A percentile compares a stretch with the other conserved stretches of the same genome.
These are phyloP conservation scores for Leccinum ponderosum DNA, from an alignment of 1,284 basidiomycete genomes.

Conservation along the genomic window DNA sequence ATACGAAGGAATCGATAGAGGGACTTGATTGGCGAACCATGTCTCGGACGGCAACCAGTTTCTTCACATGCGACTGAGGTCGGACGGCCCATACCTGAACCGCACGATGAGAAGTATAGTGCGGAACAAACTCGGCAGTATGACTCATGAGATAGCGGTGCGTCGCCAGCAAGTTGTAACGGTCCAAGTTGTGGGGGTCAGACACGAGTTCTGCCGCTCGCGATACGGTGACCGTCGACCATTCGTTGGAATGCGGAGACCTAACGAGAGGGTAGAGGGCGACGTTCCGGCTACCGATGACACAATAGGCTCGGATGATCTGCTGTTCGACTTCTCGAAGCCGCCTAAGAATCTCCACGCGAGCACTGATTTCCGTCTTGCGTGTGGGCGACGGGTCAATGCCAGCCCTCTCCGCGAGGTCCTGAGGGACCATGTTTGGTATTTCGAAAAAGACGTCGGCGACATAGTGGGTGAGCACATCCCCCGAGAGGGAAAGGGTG, in stretches of 20 bases:
- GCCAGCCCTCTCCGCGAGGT: slow-evolving; percentile 54
- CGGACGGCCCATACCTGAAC: slow-evolving; percentile 71
- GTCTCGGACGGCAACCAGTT: slow-evolving; percentile 51
- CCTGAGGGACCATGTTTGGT: slow-evolving; percentile 49
- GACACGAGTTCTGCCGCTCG: slow-evolving; percentile 50
- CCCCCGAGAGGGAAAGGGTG: slow-evolving; percentile 49
- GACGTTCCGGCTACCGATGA: slow-evolving; percentile 32
- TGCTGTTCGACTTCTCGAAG: slow-evolving; percentile 51
- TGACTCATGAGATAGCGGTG: slow-evolving; percentile 76
- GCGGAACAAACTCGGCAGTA: slow-evolving; percentile 64
- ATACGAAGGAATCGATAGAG: slow-evolving; percentile 55
- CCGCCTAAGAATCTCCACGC: slow-evolving; percentile 56
- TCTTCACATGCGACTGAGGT: slow-evolving; percentile 59
- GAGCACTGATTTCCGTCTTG: slow-evolving; percentile 48
- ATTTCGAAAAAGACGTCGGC: slow-evolving; percentile 59
- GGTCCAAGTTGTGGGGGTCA: slow-evolving; percentile 31
- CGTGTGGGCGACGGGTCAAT: slow-evolving; percentile 27
- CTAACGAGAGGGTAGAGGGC: slow-evolving; percentile 48
- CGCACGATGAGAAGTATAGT: slow-evolving; percentile 53
- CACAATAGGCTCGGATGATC: slow-evolving; percentile 42
- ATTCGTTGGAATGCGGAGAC: slow-evolving; percentile 47
- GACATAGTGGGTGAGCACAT: slow-evolving; percentile 46
- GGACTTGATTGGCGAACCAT: slow-evolving; percentile 50
- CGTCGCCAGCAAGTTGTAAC: slow-evolving; percentile 57
- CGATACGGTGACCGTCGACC: slow-evolving; percentile 49